Conservation (phyloP, 345 rosid species). For the Abelmoschus esculentus region DNA sequence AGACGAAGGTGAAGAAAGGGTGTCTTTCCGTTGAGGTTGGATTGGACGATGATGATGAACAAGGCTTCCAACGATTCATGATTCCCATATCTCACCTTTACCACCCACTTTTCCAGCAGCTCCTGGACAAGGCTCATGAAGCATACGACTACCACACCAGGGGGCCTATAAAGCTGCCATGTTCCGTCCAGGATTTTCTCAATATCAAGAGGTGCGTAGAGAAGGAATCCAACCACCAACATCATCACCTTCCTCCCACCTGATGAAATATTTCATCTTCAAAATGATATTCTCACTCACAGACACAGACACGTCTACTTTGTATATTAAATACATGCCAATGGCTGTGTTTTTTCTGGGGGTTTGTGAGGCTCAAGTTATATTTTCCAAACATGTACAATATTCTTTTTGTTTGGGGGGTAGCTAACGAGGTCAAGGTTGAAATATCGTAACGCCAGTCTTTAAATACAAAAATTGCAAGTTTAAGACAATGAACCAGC, state of each 20-base stretch:
- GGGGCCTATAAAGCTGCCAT: conserved; percentile 39
- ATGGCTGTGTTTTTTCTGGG: background rate
- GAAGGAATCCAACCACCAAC: conserved; percentile 18
- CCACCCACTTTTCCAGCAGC: conserved; percentile 39
- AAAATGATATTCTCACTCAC: background rate
- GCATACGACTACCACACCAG: conserved; percentile 31
- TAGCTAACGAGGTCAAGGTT: too few species aligned
- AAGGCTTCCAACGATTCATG: conserved; percentile 21
- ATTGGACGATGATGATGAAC: conserved; percentile 29
- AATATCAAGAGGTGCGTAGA: conserved; percentile 36
- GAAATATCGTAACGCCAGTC: too few species aligned
- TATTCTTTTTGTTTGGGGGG: too few species aligned
- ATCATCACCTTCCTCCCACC: conserved; percentile 18
- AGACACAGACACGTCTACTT: background rate
- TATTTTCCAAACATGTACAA: background rate
- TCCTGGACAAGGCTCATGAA: conserved; percentile 35
- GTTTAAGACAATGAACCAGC: too few species aligned
- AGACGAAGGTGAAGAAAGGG: conserved; percentile 48
- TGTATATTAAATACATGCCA: background rate
- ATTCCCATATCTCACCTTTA: conserved; percentile 39
- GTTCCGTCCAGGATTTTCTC: conserved; percentile 39
- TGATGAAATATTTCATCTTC: conserved; percentile 14
- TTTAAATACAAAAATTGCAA: too few species aligned
- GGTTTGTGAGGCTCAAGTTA: background rate
- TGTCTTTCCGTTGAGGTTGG: conserved; percentile 42